Conservation (phyloP, 495 filamentous ascomycete species). For the Podospora pseudopauciseta region DNA sequence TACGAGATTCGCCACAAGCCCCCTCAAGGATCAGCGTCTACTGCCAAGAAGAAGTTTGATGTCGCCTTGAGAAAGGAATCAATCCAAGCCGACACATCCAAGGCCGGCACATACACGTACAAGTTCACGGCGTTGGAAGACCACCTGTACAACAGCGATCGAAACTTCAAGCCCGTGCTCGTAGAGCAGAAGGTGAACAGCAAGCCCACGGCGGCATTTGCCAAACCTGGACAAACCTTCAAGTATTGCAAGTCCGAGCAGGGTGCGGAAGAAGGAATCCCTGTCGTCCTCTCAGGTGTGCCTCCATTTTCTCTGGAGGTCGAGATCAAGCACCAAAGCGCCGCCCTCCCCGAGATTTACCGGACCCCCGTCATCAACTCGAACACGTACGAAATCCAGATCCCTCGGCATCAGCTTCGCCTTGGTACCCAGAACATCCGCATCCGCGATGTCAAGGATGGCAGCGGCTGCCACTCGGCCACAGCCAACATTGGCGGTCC, state of each 20-base stretch:
- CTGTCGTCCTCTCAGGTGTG: constrained; percentile 74
- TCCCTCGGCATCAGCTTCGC: constrained; percentile 76
- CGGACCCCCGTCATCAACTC: constrained; percentile 70
- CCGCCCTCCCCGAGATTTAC: constrained; percentile 72
- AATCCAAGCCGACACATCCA: constrained; percentile 76
- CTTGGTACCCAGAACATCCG: constrained; percentile 81
- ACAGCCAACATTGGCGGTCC: constrained; percentile 58
- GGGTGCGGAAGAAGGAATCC: constrained; percentile 77
- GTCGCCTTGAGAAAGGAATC: constrained; percentile 67
- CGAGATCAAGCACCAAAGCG: constrained; percentile 84
- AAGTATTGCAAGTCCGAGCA: constrained; percentile 86
- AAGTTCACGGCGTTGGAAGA: constrained; percentile 77
- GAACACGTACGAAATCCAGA: constrained; percentile 69
- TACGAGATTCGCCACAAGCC: constrained; percentile 73
- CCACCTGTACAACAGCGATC: constrained; percentile 73
- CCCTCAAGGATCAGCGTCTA: constrained; percentile 56
- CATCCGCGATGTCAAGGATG: constrained; percentile 83
- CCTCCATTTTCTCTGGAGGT: constrained; percentile 88
- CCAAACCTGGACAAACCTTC: constrained; percentile 87
- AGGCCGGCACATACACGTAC: constrained; percentile 80
- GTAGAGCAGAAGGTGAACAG: constrained; percentile 79
- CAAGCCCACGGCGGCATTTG: constrained; percentile 74
- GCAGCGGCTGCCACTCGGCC: constrained; percentile 71
- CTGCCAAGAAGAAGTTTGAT: constrained; percentile 62
- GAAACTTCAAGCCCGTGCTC: constrained; percentile 58